Evolutionary conservation across 345 rosid species (phyloP).

Genomic region (Eucalyptus albens): DNA sequence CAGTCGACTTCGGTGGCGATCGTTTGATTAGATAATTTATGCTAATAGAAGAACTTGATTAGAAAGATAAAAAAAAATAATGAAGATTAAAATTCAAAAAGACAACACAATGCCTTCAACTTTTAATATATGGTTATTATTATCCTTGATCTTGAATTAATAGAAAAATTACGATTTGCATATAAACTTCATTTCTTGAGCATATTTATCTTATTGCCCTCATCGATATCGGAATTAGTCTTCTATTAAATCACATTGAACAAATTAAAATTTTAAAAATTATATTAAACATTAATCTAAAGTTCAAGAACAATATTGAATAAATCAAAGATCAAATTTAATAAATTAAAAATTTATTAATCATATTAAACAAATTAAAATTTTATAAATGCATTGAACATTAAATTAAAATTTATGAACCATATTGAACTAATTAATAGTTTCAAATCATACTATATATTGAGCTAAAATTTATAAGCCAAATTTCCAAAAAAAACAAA

Average conservation of each 20-base stretch:
- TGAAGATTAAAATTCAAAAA: neutral
- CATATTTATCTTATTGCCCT: no score
- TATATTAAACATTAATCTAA: accelerated
- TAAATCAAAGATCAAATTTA: no score
- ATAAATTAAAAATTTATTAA: accelerated
- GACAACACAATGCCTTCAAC: accelerated
- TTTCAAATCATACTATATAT: accelerated
- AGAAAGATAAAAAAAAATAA: neutral
- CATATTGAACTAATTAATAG: no score
- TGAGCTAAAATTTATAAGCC: accelerated
- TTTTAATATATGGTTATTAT: accelerated
- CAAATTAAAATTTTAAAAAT: accelerated
- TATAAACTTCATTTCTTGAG: no score
- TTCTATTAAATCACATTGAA: accelerated
- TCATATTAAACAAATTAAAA: accelerated
- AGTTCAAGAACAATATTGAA: accelerated
- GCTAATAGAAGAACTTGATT: no score
- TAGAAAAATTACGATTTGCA: no score
- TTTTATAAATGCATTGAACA: accelerated
- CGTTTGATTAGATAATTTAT: neutral
- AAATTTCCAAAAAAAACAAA: no score
- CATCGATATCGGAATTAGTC: accelerated
- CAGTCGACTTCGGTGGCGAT: accelerated
- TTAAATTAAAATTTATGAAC: accelerated
- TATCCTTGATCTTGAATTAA: no score